A percentile compares a stretch with the other conserved stretches of the same genome.
These are phyloP conservation scores for Oenanthe sinensis DNA, from an alignment of 129 eudicot genomes.

Conservation along the genomic window DNA sequence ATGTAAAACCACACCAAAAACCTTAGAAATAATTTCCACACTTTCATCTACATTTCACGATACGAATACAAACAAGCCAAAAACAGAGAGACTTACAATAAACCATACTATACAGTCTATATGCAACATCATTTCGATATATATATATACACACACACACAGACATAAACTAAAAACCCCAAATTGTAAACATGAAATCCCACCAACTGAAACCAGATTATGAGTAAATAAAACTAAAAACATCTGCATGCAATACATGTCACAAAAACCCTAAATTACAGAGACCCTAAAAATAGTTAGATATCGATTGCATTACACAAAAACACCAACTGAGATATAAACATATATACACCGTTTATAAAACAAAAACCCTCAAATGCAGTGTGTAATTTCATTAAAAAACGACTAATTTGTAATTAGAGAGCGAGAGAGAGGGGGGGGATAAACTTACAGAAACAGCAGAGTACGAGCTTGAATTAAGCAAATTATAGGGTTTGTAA, in stretches of 20 bases:
- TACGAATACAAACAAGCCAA: too few species aligned
- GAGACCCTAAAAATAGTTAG: too few species aligned
- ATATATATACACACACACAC: background rate
- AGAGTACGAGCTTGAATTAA: background rate
- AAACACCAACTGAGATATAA: too few species aligned
- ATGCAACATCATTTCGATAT: too few species aligned
- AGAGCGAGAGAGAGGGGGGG: background rate
- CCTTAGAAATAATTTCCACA: background rate
- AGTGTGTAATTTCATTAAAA: background rate
- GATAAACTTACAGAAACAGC: background rate
- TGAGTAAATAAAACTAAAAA: too few species aligned
- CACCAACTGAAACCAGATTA: too few species aligned
- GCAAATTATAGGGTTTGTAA: background rate
- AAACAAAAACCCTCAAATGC: background rate
- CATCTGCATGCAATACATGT: background rate
- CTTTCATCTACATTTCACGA: background rate
- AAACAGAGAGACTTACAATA: too few species aligned
- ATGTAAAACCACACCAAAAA: background rate
- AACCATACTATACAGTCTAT: too few species aligned
- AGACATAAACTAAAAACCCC: background rate
- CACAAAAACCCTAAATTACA: too few species aligned
- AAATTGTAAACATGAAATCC: too few species aligned
- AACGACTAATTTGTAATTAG: too few species aligned
- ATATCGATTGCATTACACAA: background rate
- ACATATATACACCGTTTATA: too few species aligned